Percentiles rank a stretch among this genome's conserved stretches.
phyloP scores from a whole-genome alignment of 495 filamentous ascomycete species.

The Penicillium silybi region DNA sequence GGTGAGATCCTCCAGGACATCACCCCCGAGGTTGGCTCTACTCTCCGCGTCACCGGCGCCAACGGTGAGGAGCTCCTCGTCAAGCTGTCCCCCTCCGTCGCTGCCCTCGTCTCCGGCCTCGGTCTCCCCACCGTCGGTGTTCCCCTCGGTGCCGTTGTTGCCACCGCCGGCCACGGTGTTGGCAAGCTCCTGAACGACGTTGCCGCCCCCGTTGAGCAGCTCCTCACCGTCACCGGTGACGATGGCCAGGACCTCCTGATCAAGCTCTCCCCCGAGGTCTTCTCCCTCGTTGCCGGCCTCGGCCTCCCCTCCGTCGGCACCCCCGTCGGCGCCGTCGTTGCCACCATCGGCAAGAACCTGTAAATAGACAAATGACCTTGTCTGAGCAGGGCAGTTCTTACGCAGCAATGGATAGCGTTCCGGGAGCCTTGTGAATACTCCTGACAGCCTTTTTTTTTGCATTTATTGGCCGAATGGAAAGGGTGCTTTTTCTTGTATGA shows the following conservation, averaged over 20 bases:
- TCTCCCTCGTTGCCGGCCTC: slow-evolving; percentile 33
- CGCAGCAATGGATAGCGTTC: slow-evolving; percentile 24
- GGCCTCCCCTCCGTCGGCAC: slow-evolving; percentile 32
- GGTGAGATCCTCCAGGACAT: slow-evolving; percentile 33
- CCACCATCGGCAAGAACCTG: slow-evolving; percentile 34
- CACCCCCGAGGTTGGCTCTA: slow-evolving; percentile 25
- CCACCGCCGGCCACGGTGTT: slow-evolving; percentile 23
- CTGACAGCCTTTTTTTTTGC: slow-evolving; percentile 13
- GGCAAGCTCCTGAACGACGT: slow-evolving; percentile 39
- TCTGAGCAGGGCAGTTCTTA: slow-evolving; percentile 6
- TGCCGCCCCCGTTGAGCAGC: slow-evolving; percentile 23
- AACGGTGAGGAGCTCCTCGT: slow-evolving; percentile 32
- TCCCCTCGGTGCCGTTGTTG: slow-evolving; percentile 28
- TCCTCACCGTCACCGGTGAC: slow-evolving; percentile 32
- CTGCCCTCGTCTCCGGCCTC: slow-evolving; percentile 27
- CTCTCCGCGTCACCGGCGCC: slow-evolving; percentile 32
- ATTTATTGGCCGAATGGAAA: slow-evolving; percentile 15
- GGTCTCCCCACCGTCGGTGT: slow-evolving; percentile 27
- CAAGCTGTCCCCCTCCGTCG: slow-evolving; percentile 29
- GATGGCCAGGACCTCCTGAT: slow-evolving; percentile 35
- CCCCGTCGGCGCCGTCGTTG: slow-evolving; percentile 33
- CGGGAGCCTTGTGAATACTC: slow-evolving; percentile 13
- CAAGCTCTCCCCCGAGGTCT: slow-evolving; percentile 31
- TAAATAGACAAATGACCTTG: slow-evolving; percentile 15
- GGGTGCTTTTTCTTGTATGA: slow-evolving; percentile 14